Evolutionary conservation across 805 yeast species (phyloP), one percentile per base, ranked within the genome.

Genomic region (Starmera pachycereana): DNA sequence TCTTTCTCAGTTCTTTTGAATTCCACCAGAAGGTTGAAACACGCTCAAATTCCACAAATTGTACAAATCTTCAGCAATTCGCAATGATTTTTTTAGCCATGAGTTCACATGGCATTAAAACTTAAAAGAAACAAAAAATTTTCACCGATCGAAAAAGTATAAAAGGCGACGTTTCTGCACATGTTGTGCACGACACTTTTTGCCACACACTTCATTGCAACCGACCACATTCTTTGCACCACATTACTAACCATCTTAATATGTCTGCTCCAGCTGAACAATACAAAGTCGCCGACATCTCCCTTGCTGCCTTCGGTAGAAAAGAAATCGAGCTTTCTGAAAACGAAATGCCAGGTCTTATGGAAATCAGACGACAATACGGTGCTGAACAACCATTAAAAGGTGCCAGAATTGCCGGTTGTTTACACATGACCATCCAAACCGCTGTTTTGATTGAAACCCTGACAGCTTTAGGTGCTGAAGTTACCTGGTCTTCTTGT

Each of bases 271-370:
- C 76, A 57, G 77, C 81, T 53, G 70, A 67, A 56, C 83, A 79
- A 69, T 92, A 78, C 78, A 90, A 92, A 71, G 96, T 90, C 66
- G 94, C 97, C 58, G 98, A 90, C 70, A 84, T 92, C 69, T 85
- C 96, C 57, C 79, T 90, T 53, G 97, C 98, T 63, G 98, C 98
- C 63, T 90, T 92, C 69, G 98, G 98, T 73, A 88, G 98, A 78
- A 92, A 90, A 72, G 98, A 90, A 72, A 92, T 90, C 60, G 97
- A 90, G 72, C 78, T 90, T 65, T 92, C 97, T 54, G 98, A 90
- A 76, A 90, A 90, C 67, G 97, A 90, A 72, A 87, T 89, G 97
- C 97, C 97, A 56, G 97, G 98, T 78, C 78, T 90, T 64, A 90
- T 92, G 94, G 84, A 89, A 71, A 90, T 89, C 73, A 85, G 98